These are phyloP conservation scores for Vaccinium darrowii DNA, from an alignment of 148 eudicot genomes.

Conservation along the genomic window DNA sequence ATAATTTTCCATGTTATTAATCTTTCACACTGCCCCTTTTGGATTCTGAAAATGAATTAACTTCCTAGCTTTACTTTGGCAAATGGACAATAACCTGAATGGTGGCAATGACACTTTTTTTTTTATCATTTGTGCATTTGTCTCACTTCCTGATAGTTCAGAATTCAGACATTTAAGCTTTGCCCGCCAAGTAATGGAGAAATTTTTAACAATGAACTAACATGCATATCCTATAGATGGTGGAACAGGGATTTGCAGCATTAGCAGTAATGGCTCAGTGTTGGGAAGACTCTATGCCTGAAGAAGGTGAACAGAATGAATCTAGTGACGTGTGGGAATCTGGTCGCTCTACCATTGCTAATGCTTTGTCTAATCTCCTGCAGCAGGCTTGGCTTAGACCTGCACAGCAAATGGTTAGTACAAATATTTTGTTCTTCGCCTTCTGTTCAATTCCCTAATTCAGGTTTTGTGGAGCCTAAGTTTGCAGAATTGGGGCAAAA, in stretches of 20 bases:
- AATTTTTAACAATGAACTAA: not conserved
- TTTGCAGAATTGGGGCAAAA: slow-evolving; percentile 10
- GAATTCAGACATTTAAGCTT: not conserved
- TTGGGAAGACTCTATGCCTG: slow-evolving; percentile 60
- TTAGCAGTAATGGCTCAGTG: slow-evolving; percentile 65
- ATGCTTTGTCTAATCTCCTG: slow-evolving; percentile 63
- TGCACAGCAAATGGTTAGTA: slow-evolving; percentile 48
- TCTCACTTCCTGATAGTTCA: not conserved
- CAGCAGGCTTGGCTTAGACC: slow-evolving; percentile 66
- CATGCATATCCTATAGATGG: slow-evolving; percentile 36
- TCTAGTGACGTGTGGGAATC: slow-evolving; percentile 38
- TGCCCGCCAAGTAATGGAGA: not conserved
- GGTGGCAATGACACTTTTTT: not conserved
- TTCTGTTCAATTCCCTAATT: not conserved
- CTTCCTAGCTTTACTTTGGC: not conserved
- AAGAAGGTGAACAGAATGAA: slow-evolving; percentile 43
- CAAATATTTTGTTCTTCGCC: not conserved
- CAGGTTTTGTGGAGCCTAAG: not conserved
- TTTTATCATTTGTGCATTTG: not conserved
- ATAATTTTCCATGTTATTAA: not conserved
- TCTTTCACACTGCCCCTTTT: not conserved
- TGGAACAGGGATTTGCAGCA: slow-evolving; percentile 64
- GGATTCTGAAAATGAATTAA: not conserved
- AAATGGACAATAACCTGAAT: not conserved
- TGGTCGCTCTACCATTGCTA: slow-evolving; percentile 44